Base-by-base conservation (phyloP, 148 eudicot species). In the Heliosperma pusillum region DNA sequence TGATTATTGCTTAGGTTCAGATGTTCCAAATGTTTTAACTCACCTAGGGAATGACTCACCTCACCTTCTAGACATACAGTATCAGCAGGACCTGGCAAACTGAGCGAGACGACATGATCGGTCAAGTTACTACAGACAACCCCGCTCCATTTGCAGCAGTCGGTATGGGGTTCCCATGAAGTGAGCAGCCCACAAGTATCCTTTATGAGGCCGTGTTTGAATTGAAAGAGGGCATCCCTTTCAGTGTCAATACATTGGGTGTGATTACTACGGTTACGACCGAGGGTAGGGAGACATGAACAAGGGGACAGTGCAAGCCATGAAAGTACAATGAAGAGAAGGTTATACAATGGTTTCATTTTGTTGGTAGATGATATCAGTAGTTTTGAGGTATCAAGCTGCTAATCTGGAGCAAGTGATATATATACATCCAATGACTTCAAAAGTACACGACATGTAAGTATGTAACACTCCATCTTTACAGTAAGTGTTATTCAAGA, bases 81-180 rank as follows among this genome's bases (percentile, higher is more conserved):
- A 5, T 44, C 5, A 5, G 1, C 7, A 44, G 1, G 11, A 44
- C 3, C 50, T 10, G 50, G 11, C 5, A 44, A 44, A 44, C 50
- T 2, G 50, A 44, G 2, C 0, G 50, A 2, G 53, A 47, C 17
- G 3, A 77, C 79, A 70, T 77, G 74, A 52, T 64, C 70, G 20
- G 70, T 77, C 24, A 5, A 17, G 47, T 53, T 71, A 74, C 64
- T 50, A 19, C 80, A 77, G 25, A 2, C 19, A 1, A 77, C 58
- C 0, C 75, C 80, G 3, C 8, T 21, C 80, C 75, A 77, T 26
- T 30, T 56, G 22, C 80, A 77, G 56, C 75, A 77, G 26, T 64
- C 80, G 5, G 13, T 15, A 10, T 30, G 7, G 5, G 1, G 16
- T 10, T 10, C 22, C 80, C 80, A 77, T 21, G 75, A 71, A 36